phyloP scores from a whole-genome alignment of 1,284 basidiomycete genomes.

The Leccinum huronense region DNA sequence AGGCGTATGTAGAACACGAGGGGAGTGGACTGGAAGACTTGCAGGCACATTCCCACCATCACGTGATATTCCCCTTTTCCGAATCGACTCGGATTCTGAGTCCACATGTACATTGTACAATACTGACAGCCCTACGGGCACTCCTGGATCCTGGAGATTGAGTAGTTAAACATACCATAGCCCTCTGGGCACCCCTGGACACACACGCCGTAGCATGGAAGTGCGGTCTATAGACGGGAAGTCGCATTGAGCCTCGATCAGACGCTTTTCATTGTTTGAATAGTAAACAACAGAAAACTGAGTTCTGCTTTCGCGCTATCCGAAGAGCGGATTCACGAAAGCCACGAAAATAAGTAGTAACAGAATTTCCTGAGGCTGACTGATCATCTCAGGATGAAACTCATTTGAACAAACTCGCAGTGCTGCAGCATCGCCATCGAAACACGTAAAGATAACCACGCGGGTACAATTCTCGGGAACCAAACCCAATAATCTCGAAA shows the following conservation, averaged over 20 bases:
- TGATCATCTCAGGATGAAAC: not conserved
- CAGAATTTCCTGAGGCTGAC: not conserved
- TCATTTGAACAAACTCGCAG: not conserved
- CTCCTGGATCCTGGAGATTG: no score
- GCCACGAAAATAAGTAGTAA: not conserved
- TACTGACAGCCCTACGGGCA: no score
- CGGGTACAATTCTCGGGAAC: not conserved
- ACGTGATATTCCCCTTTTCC: no score
- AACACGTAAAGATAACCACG: not conserved
- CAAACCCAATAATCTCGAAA: not conserved
- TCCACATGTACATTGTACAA: no score
- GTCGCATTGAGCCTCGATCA: not conserved
- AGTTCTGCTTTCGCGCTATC: not conserved
- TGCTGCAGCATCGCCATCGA: not conserved
- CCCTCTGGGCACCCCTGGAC: not conserved
- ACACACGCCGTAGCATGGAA: not conserved
- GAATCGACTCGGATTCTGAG: no score
- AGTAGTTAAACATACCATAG: no score
- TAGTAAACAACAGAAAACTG: not conserved
- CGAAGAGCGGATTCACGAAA: not conserved
- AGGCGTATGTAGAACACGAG: constrained; percentile 49
- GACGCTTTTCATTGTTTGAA: not conserved
- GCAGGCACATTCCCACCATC: no score
- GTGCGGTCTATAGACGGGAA: not conserved
- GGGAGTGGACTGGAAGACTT: constrained; percentile 26